Evolutionary conservation across 306 rosid species (phyloP).

Genomic region (Canavalia gladiata): DNA sequence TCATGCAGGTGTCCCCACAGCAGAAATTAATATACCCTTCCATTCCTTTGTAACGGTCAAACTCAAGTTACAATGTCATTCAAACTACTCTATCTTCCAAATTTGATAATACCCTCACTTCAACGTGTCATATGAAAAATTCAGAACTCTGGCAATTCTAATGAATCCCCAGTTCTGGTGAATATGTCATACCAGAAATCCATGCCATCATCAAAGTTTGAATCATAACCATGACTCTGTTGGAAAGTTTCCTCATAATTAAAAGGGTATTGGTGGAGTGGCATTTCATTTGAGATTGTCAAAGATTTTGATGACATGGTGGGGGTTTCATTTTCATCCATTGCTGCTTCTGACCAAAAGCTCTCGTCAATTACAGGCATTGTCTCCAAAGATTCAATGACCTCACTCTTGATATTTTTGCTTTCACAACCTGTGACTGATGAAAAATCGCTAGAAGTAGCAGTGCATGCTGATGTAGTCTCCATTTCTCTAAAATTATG

Average conservation of each 20-base stretch:
- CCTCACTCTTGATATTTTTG: conserved; percentile 52
- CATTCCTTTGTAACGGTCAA: conserved; percentile 40
- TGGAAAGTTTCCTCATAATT: conserved; percentile 47
- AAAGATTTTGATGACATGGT: conserved; percentile 29
- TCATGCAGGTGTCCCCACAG: conserved; percentile 40
- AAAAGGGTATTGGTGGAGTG: conserved; percentile 47
- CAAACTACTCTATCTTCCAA: not conserved
- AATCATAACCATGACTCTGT: conserved; percentile 28
- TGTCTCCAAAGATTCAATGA: conserved; percentile 51
- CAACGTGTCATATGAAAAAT: conserved; percentile 9
- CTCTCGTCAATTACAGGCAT: conserved; percentile 68
- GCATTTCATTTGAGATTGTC: conserved; percentile 46
- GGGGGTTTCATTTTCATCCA: conserved; percentile 49
- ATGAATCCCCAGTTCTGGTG: conserved; percentile 62
- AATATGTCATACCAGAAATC: conserved; percentile 87
- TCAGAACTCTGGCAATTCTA: conserved; percentile 69
- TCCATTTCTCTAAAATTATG: conserved; percentile 43
- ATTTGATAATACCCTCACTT: conserved; percentile 19
- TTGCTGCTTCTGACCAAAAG: conserved; percentile 74
- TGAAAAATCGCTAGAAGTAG: conserved; percentile 58
- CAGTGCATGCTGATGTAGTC: conserved; percentile 50
- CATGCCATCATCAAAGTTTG: conserved; percentile 67
- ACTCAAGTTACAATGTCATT: conserved; percentile 6
- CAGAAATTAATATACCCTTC: conserved; percentile 40
- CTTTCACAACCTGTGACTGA: conserved; percentile 45